Evolutionary conservation across 176 grass and related monocot species (phyloP), one percentile per base, ranked within the genome.

Genomic region (Saccharum spontaneum): DNA sequence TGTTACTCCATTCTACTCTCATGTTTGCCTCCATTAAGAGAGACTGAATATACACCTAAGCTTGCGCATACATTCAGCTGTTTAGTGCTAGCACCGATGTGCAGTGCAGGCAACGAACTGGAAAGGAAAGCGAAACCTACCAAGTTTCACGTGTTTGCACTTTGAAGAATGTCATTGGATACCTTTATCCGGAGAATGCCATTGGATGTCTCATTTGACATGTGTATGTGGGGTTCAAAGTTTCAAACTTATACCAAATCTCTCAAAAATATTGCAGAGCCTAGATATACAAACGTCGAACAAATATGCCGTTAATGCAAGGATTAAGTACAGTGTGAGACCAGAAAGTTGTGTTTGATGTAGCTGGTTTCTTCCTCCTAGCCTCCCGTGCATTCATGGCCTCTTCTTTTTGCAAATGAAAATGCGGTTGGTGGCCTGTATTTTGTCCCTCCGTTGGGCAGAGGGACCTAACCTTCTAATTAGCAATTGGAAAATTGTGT

Each of bases 371-470:
- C 68, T 17, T 84, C 48, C 33, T 78, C 31, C 61, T 74, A 75
- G 57, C 12, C 44, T 54, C 55, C 77, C 44, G 17, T 81, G 59
- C 28, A 28, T 28, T 28, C 28, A 28, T 28, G 28, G 28, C 28
- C 28, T 28, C 28, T 28, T 34, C 33, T 34, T 34, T 34, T 34
- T 34, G 33, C 33, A 34, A 34, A 34, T 34, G 33, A 34, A 34
- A 34, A 34, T 34, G 33, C 33, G 1, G 33, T 34, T 34, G 33
- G 45, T 75, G 74, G 44, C 60, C 45, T 75, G 57, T 33, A 75
- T 73, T 55, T 57, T 74, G 16, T 41, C 70, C 66, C n/a, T 81
- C n/a, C 10, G 30, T 63, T 63, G 10, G 68, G 57, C 85, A 81
- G 69, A 41, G 59, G 54, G 11, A 73, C 31, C 68, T 54, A 41